Evolutionary conservation across 257 asterid species (phyloP).

Genomic region (Solanum tacnaense): DNA sequence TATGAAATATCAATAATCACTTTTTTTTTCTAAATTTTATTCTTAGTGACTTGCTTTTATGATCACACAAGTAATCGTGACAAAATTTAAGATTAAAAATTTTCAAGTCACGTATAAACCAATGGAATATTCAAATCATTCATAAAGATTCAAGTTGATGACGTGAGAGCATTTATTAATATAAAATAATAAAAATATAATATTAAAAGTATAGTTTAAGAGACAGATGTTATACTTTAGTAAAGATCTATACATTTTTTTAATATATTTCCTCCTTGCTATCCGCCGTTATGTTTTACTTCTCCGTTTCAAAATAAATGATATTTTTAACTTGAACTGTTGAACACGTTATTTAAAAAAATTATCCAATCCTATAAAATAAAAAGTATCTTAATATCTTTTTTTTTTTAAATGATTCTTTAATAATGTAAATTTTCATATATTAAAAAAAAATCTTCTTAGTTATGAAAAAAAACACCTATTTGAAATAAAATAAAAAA

Average conservation of each 20-base stretch:
- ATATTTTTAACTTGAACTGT: too few species aligned
- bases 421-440: not conserved
- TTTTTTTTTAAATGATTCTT: too few species aligned
- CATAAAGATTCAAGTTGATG: not conserved
- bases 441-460: not conserved
- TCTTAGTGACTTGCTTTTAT: not conserved
- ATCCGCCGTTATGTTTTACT: not conserved
- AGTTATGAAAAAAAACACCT: not conserved
- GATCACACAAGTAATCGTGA: not conserved
- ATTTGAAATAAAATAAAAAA: not conserved
- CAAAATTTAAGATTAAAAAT: not conserved
- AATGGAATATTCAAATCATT: not conserved
- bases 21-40: too few species aligned
- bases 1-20: too few species aligned
- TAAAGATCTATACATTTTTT: not conserved
- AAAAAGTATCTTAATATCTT: too few species aligned
- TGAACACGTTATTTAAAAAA: too few species aligned
- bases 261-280: not conserved
- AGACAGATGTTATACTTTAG: not conserved
- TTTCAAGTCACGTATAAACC: not conserved
- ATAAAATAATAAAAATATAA: too few species aligned
- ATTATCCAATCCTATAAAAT: too few species aligned
- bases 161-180: not conserved
- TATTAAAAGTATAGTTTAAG: not conserved
- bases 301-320: too few species aligned